Conservation (phyloP, 2,329 filamentous ascomycete genomes). For the Colletotrichum spaethianum region DNA sequence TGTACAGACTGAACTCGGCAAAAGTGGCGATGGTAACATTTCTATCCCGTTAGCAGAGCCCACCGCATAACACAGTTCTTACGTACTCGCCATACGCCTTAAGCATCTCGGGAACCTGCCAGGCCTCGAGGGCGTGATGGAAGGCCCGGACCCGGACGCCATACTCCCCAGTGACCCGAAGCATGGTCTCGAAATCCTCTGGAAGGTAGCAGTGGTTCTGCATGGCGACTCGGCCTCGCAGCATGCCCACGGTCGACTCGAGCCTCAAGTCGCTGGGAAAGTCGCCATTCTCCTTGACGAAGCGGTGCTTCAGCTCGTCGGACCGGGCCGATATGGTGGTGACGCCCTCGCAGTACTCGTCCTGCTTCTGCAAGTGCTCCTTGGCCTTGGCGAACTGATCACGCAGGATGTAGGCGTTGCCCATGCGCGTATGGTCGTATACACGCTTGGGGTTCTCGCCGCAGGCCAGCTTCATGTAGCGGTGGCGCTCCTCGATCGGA, state of each 20-base stretch:
- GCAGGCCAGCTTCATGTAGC: constrained; percentile 63
- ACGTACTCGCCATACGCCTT: constrained; percentile 51
- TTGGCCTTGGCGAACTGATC: constrained; percentile 55
- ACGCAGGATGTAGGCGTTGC: constrained; percentile 56
- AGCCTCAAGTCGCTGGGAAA: constrained; percentile 55
- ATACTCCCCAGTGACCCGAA: constrained; percentile 59
- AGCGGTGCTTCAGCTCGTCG: constrained; percentile 44
- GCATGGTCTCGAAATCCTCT: constrained; percentile 60
- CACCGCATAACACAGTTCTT: constrained; percentile 29
- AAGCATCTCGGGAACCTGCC: constrained; percentile 57
- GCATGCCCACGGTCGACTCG: constrained; percentile 56
- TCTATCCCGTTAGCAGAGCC: constrained; percentile 32
- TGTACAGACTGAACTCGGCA: constrained; percentile 58
- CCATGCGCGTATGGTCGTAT: constrained; percentile 57
- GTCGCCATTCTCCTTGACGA: constrained; percentile 34
- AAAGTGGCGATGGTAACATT: constrained; percentile 61
- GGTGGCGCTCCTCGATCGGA: constrained; percentile 47
- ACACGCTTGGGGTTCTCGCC: constrained; percentile 59
- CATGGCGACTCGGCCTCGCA: constrained; percentile 57
- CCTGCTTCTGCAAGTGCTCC: constrained; percentile 54
- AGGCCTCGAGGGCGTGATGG: constrained; percentile 57
- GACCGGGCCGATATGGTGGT: constrained; percentile 42
- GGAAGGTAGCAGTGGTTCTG: constrained; percentile 62
- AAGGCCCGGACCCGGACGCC: constrained; percentile 57
- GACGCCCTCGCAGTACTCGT: constrained; percentile 48